phyloP scores from a whole-genome alignment of 2,329 filamentous ascomycete genomes.

The Fusarium buxicola region DNA sequence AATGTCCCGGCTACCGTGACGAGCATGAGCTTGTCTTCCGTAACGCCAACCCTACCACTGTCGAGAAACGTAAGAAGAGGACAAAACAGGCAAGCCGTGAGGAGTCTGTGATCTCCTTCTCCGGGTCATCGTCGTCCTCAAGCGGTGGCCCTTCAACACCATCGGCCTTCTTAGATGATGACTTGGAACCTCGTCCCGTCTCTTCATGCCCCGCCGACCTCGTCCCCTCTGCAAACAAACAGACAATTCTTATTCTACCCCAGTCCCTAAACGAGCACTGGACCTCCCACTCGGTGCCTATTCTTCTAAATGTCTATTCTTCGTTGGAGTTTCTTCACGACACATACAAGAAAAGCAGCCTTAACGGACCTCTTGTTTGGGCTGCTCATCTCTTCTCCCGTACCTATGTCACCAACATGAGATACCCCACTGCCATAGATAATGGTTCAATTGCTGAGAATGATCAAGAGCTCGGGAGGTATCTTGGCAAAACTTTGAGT shows the following conservation, averaged over 20 bases:
- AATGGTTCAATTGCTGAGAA: constrained; percentile 42
- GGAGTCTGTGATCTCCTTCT: constrained; percentile 19
- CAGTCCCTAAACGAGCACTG: constrained; percentile 51
- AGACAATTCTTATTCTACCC: constrained; percentile 22
- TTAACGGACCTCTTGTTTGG: constrained; percentile 53
- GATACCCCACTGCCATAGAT: constrained; percentile 47
- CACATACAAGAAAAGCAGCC: constrained; percentile 42
- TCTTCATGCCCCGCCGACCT: constrained; percentile 18
- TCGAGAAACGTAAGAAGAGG: constrained; percentile 50
- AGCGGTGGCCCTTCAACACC: constrained; percentile 24
- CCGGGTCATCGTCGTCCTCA: constrained; percentile 13
- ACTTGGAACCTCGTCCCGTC: constrained; percentile 8
- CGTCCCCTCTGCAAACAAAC: constrained; percentile 18
- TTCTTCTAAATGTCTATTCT: constrained; percentile 54
- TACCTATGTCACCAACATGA: constrained; percentile 54
- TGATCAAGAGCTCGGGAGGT: constrained; percentile 50
- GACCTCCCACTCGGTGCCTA: constrained; percentile 54
- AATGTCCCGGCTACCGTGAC: constrained; percentile 55
- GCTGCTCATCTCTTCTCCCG: constrained; percentile 55
- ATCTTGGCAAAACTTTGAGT: constrained; percentile 53
- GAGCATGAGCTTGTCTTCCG: constrained; percentile 56
- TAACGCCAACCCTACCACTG: constrained; percentile 46
- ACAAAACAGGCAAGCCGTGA: constrained; percentile 20
- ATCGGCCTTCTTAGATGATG: constrained; percentile 15
- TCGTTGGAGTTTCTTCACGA: constrained; percentile 50